Evolutionary conservation across 73 alveolate species (phyloP).

Genomic region (Diophrys appendiculata): DNA sequence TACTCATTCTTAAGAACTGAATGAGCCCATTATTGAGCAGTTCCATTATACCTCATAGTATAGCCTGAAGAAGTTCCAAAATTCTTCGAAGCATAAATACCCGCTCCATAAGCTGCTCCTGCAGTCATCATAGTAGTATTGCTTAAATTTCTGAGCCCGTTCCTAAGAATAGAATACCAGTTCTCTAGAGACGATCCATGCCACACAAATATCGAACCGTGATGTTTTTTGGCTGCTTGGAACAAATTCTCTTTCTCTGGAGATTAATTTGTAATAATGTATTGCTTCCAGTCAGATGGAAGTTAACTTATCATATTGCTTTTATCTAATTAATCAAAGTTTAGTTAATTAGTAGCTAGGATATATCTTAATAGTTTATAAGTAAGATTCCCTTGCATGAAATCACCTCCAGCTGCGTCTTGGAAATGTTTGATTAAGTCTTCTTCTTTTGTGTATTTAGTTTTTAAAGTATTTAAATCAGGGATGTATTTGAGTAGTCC

Average conservation of each 20-base stretch:
- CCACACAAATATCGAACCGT: slow-evolving; percentile 67
- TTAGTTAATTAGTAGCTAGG: slow-evolving; percentile 49
- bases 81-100: slow-evolving; percentile 63
- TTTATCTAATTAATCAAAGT: slow-evolving; percentile 2
- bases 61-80: slow-evolving; percentile 57
- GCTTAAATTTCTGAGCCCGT: slow-evolving; percentile 67
- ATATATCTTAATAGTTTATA: slow-evolving; percentile 45
- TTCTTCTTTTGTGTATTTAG: slow-evolving; percentile 25
- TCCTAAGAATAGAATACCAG: slow-evolving; percentile 72
- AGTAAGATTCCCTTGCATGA: slow-evolving; percentile 9
- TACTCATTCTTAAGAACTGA: slow-evolving; percentile 1
- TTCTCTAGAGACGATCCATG: slow-evolving; percentile 73
- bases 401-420: not conserved
- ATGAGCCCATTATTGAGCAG: slow-evolving; percentile 12
- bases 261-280: slow-evolving; percentile 44
- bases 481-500: slow-evolving; percentile 32
- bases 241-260: slow-evolving; percentile 56
- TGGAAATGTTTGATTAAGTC: slow-evolving; percentile 11
- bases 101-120: slow-evolving; percentile 79
- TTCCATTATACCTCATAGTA: slow-evolving; percentile 15
- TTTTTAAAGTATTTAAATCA: not conserved
- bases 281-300: slow-evolving; percentile 15
- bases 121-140: slow-evolving; percentile 74
- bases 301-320: not conserved
- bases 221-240: slow-evolving; percentile 46